Percentiles rank a stretch among this genome's conserved stretches.
Evolutionary conservation across 1,139 yeast genomes (phyloP).

Genomic region (Yarrowia galli): DNA sequence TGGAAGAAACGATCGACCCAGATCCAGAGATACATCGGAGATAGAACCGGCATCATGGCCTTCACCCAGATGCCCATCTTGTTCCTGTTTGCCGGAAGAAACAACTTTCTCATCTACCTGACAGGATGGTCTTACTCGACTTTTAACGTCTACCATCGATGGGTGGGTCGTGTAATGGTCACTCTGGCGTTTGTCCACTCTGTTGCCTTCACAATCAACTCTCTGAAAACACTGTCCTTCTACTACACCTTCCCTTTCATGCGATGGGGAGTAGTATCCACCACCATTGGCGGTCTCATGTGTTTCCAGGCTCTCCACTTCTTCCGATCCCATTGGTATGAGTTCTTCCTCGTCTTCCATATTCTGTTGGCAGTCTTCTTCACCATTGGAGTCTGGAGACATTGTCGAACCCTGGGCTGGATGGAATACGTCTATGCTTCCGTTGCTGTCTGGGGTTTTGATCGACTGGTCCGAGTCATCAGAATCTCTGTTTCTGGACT

Average conservation of each 20-base stretch:
- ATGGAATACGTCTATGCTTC: conserved; percentile 55
- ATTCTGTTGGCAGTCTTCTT: conserved; percentile 54
- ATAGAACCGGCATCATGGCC: conserved; percentile 64
- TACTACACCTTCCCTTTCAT: conserved; percentile 48
- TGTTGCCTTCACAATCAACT: conserved; percentile 42
- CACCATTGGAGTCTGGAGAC: conserved; percentile 54
- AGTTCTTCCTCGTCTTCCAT: conserved; percentile 52
- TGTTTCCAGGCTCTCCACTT: conserved; percentile 42
- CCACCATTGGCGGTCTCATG: conserved; percentile 43
- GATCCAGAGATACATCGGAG: conserved; percentile 62
- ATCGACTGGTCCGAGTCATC: conserved; percentile 60
- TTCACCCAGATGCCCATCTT: conserved; percentile 60
- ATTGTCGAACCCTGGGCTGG: conserved; percentile 59
- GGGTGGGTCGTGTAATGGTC: conserved; percentile 65
- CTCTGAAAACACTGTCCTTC: conserved; percentile 37
- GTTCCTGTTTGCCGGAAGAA: conserved; percentile 68
- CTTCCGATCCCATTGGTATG: conserved; percentile 54
- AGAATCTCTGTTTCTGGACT: conserved; percentile 44
- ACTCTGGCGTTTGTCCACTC: conserved; percentile 55
- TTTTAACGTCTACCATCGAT: conserved; percentile 69
- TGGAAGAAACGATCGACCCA: conserved; percentile 52
- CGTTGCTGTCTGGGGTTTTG: conserved; percentile 57
- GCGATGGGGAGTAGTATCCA: conserved; percentile 61
- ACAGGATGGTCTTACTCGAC: conserved; percentile 73
- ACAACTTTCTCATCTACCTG: conserved; percentile 66